Evolutionary conservation across 1,284 basidiomycete species (phyloP).

Genomic region (Ceratobasidium sp.): DNA sequence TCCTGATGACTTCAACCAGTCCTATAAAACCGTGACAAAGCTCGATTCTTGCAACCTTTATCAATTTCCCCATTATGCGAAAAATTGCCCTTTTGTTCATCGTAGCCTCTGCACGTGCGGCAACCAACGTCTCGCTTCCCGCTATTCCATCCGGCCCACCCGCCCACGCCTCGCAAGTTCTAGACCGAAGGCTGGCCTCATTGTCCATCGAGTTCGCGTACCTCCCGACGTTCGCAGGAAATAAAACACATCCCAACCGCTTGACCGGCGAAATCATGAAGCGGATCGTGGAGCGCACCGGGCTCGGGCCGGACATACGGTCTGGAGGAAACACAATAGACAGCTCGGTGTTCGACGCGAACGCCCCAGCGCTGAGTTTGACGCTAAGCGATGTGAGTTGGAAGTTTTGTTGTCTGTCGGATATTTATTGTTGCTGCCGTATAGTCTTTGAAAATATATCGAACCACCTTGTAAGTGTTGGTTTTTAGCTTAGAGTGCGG

Average conservation of each 20-base stretch:
- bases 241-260: constrained; percentile 51
- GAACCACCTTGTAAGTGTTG: constrained; percentile 51
- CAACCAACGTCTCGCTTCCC: not conserved
- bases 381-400: constrained; percentile 50
- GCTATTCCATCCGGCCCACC: not conserved
- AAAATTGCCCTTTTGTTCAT: not conserved
- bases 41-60: not conserved
- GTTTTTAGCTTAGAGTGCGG: not conserved
- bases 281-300: constrained; percentile 53
- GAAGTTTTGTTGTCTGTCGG: not conserved
- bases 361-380: constrained; percentile 49
- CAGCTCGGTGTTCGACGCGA: constrained; percentile 52
- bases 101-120: not conserved
- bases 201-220: constrained; percentile 55
- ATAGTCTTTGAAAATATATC: constrained; percentile 54
- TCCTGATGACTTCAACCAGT: not conserved
- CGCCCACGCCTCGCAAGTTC: constrained; percentile 49
- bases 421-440: not conserved
- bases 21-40: not conserved
- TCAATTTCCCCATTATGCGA: not conserved
- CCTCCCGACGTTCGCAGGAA: constrained; percentile 53
- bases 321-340: constrained; percentile 56
- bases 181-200: constrained; percentile 52
- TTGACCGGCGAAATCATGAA: constrained; percentile 53
- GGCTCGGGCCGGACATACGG: constrained; percentile 52